Evolutionary conservation across 2,329 filamentous ascomycete genomes (phyloP).

Genomic region (Amylocarpus encephaloides): DNA sequence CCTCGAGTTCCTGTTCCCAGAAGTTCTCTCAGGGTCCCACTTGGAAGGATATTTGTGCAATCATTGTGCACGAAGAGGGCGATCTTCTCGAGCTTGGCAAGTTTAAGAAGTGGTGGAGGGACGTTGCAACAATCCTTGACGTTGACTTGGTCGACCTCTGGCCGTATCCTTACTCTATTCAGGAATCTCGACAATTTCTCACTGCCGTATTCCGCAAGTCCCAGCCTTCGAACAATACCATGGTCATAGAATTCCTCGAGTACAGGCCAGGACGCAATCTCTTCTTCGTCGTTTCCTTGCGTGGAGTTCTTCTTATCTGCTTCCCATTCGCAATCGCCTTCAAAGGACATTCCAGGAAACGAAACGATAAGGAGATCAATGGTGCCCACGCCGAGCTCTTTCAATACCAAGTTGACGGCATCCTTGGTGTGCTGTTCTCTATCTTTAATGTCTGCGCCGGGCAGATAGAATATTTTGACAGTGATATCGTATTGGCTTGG

Average conservation of each 20-base stretch:
- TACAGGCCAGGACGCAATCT: slow-evolving; percentile 61
- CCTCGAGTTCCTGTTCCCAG: slow-evolving; percentile 66
- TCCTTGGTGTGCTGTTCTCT: slow-evolving; percentile 67
- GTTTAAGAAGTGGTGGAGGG: slow-evolving; percentile 74
- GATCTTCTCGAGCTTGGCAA: slow-evolving; percentile 77
- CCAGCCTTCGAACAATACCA: slow-evolving; percentile 68
- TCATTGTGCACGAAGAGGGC: slow-evolving; percentile 92
- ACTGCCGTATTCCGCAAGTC: slow-evolving; percentile 85
- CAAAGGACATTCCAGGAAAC: slow-evolving; percentile 89
- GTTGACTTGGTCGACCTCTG: slow-evolving; percentile 92
- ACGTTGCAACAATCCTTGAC: slow-evolving; percentile 93
- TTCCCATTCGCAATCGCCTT: slow-evolving; percentile 82
- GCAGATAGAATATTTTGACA: slow-evolving; percentile 89
- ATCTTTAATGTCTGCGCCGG: slow-evolving; percentile 56
- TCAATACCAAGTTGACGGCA: slow-evolving; percentile 72
- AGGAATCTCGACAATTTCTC: slow-evolving; percentile 76
- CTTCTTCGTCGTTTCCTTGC: slow-evolving; percentile 61
- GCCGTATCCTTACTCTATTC: slow-evolving; percentile 61
- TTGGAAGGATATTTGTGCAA: slow-evolving; percentile 83
- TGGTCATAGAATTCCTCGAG: slow-evolving; percentile 67
- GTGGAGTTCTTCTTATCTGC: slow-evolving; percentile 55
- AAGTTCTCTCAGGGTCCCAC: slow-evolving; percentile 77
- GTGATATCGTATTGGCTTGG: slow-evolving; percentile 86
- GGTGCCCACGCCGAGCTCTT: slow-evolving; percentile 66
- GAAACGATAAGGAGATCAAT: slow-evolving; percentile 89